Base-by-base conservation (phyloP, 1,139 yeast species). In the Yamadazyma jaroonii region DNA sequence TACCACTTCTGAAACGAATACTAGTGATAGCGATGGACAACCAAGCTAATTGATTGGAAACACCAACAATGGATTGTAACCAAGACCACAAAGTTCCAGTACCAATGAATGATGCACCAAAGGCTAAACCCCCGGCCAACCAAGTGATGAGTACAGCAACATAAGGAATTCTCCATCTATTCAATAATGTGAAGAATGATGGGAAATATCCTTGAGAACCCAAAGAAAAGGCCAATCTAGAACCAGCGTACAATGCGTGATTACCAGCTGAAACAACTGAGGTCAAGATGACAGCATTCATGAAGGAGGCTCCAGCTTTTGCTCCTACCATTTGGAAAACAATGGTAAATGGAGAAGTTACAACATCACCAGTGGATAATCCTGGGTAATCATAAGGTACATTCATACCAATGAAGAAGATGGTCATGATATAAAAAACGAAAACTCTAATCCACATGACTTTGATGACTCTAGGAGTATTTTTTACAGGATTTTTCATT, bases 341-440 rank as follows among this genome's bases (percentile, higher is more conserved):
- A 45, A 81, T 66, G 4, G 86, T 79, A 57, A 81, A 81, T 2
- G 87, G 86, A 4, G 85, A 79, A 3, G 84, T 77, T 35, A 73
- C 57, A 34, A 72, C 65, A 4, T 67, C 57, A 32, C 65, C 72
- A 21, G 64, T 65, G 34, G 61, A 47, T 43, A 68, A 61, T 41
- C 59, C 53, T 7, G 72, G 73, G 44, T 64, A 65, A 44, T 64
- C 59, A 42, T 66, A 66, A 4, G 71, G 72, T 34, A 68, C 59
- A 40, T 67, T 67, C 69, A 68, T 64, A 20, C 73, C 74, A 45
- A 71, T 64, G 54, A 71, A 69, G 48, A 70, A 69, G 6, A 68
- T 62, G 24, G 73, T 62, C 45, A 66, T 57, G 20, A 68, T 46
- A 45, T 67, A 68, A 46, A 68, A 68, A 13, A 68, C 50, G 35